Evolutionary conservation across 1,284 basidiomycete species (phyloP).

Genomic region (Ganoderma sp.): DNA sequence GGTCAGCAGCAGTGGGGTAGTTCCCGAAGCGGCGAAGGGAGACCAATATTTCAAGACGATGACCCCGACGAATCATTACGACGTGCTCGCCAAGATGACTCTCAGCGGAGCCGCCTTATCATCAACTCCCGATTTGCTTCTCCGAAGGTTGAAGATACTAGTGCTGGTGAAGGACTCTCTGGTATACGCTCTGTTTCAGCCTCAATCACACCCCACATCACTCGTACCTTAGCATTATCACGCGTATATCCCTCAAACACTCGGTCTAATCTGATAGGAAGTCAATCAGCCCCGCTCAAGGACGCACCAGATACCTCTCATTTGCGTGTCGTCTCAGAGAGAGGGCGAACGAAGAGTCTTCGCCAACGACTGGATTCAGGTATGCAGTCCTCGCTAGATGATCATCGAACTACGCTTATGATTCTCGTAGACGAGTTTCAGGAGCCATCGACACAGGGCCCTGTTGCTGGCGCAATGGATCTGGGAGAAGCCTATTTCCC

Average conservation of each 20-base stretch:
- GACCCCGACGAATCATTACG: constrained; percentile 13
- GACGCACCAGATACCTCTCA: constrained; percentile 4
- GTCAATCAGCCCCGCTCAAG: not conserved
- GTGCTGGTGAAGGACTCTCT: not conserved
- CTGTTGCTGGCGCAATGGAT: not conserved
- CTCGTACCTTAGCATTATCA: not conserved
- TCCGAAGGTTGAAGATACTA: constrained; percentile 14
- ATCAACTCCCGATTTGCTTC: constrained; percentile 23
- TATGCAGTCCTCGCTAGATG: constrained; percentile 7
- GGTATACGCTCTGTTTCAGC: not conserved
- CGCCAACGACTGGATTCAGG: constrained; percentile 34
- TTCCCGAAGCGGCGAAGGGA: not conserved
- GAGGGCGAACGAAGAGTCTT: constrained; percentile 29
- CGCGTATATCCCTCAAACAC: not conserved
- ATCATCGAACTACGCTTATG: not conserved
- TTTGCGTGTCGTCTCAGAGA: constrained; percentile 21
- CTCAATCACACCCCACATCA: not conserved
- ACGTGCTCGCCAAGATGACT: constrained; percentile 19
- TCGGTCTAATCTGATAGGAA: too few species aligned
- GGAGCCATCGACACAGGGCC: constrained; percentile 10
- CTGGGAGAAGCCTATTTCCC: not conserved
- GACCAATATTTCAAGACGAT: too few species aligned
- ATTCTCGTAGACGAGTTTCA: constrained; percentile 6
- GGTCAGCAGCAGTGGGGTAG: not conserved
- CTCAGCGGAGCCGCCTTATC: constrained; percentile 25